Conservation (phyloP, 2,329 filamentous ascomycete genomes). For the Pestalotiopsis sp. region DNA sequence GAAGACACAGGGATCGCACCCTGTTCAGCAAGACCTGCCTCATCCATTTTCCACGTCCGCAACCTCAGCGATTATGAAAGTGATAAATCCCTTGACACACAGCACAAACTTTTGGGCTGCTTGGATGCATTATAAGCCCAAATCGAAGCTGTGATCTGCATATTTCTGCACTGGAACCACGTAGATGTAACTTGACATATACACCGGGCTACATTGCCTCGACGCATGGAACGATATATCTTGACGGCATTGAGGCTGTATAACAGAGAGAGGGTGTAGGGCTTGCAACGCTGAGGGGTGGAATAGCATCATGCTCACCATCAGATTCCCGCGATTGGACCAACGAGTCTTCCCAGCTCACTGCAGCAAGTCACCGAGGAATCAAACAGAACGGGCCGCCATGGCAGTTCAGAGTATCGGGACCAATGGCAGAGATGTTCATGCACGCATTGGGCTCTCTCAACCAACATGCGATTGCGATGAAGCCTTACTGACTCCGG, state of each 20-base stretch:
- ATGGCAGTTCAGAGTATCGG: neutral
- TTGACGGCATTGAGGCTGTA: neutral
- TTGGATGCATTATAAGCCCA: neutral
- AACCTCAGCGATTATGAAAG: neutral
- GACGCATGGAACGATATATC: neutral
- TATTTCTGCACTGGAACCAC: neutral
- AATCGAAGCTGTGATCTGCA: neutral
- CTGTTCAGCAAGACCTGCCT: neutral
- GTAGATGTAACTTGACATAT: neutral
- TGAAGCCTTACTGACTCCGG: no score
- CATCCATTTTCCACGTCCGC: neutral
- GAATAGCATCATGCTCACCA: neutral
- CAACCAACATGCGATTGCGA: no score
- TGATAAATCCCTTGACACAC: neutral
- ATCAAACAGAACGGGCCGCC: neutral
- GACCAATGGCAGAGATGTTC: neutral
- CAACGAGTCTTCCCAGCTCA: neutral
- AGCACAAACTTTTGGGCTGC: neutral
- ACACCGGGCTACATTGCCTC: neutral
- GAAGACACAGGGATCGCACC: neutral
- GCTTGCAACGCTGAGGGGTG: neutral
- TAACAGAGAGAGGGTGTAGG: neutral
- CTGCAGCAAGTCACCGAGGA: neutral
- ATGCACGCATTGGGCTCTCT: neutral
- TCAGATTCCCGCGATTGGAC: neutral